Evolutionary conservation across 2,329 filamentous ascomycete species (phyloP).

Genomic region (Neonectria faginata): DNA sequence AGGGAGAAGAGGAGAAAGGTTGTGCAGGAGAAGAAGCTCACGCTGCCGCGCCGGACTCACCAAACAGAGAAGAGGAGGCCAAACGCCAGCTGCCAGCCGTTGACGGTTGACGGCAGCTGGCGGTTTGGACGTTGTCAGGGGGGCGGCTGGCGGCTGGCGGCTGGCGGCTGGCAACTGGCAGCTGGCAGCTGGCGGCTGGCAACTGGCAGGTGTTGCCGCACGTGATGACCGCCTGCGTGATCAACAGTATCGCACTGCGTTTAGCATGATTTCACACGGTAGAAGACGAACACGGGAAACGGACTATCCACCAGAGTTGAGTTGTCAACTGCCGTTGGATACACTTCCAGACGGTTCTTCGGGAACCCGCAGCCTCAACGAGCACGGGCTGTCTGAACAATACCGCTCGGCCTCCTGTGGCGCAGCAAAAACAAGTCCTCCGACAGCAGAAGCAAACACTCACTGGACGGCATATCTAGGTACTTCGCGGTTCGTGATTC

Average conservation of each 20-base stretch:
- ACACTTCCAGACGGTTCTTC: neutral
- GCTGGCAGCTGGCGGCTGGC: neutral
- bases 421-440: neutral
- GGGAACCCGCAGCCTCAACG: neutral
- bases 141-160: neutral
- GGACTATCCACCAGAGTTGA: neutral
- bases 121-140: neutral
- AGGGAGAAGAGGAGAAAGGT: neutral
- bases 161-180: neutral
- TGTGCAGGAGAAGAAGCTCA: neutral
- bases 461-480: neutral
- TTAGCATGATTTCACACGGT: no score
- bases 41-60: neutral
- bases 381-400: neutral
- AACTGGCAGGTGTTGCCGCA: neutral
- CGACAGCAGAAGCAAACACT: neutral
- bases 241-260: neutral
- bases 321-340: neutral
- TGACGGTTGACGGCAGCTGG: neutral
- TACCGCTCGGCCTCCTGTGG: constrained; percentile 10
- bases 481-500: neutral
- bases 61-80: neutral
- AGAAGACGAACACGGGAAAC: neutral
- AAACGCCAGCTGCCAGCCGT: neutral
- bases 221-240: neutral